phyloP scores from a whole-genome alignment of 768 basidiomycete genomes.

The Podaxis sp. region DNA sequence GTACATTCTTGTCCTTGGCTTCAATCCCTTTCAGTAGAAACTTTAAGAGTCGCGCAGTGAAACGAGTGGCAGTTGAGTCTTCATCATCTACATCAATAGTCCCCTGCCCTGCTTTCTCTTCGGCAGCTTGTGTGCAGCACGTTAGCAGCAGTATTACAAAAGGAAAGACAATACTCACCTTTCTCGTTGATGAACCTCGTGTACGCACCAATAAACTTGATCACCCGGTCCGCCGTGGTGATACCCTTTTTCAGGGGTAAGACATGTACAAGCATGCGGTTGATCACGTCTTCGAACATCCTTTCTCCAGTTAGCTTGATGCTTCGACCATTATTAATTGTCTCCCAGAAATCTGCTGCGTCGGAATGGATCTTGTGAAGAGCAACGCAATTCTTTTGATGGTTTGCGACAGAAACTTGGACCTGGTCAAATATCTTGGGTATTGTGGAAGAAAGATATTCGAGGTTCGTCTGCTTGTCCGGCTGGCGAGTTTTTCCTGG shows the following conservation, averaged over 20 bases:
- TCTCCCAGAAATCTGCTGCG: slow-evolving; percentile 53
- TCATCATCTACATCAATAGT: slow-evolving; percentile 36
- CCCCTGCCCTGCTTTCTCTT: slow-evolving; percentile 29
- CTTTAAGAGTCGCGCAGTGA: slow-evolving; percentile 60
- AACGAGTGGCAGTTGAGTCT: slow-evolving; percentile 57
- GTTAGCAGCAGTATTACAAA: neutral
- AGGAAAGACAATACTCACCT: slow-evolving; percentile 42
- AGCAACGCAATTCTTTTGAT: slow-evolving; percentile 85
- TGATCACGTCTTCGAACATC: slow-evolving; percentile 68
- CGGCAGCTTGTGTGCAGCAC: slow-evolving; percentile 31
- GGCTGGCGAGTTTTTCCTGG: slow-evolving; percentile 8
- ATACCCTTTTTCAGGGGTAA: slow-evolving; percentile 82
- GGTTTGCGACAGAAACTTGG: slow-evolving; percentile 72
- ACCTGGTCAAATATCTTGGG: slow-evolving; percentile 80
- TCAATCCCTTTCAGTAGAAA: slow-evolving; percentile 75
- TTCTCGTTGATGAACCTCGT: slow-evolving; percentile 74
- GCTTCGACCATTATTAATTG: slow-evolving; percentile 43
- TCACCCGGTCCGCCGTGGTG: slow-evolving; percentile 66
- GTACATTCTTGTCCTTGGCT: slow-evolving; percentile 85
- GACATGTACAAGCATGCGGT: slow-evolving; percentile 57
- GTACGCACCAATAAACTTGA: slow-evolving; percentile 84
- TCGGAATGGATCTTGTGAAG: slow-evolving; percentile 78
- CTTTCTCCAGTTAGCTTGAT: slow-evolving; percentile 71
- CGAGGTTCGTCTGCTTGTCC: neutral
- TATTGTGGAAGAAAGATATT: slow-evolving; percentile 7